Evolutionary conservation across 345 rosid species (phyloP), one percentile per base, ranked within the genome.

Genomic region (Corymbia maculata): DNA sequence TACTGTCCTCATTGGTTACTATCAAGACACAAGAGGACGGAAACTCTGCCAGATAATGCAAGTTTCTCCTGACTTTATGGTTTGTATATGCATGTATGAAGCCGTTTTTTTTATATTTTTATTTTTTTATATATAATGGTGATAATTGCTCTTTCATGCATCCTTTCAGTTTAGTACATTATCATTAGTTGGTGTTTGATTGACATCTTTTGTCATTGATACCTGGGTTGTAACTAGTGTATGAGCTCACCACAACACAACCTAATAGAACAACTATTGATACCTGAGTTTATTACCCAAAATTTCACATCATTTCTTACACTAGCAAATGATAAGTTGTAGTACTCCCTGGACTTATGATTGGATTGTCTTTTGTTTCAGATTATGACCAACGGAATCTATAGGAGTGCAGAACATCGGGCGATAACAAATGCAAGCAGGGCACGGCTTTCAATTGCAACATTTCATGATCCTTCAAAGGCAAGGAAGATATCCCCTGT

Each of bases 381-480:
- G 98, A 93, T 96, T 85, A 94, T 97, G 85, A 96, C 95, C 12
- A 96, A 97, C 84, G 99, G 99, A 44, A 89, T 90, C 50, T 97
- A 95, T 88, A 92, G 88, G 88, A 96, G 97, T 90, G 93, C 95
- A 87, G 92, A 88, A 85, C 99, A 97, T 90, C 92, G 95, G 87
- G 97, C 97, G 8, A 59, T 95, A 75, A 96, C 99, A 51, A 97
- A 97, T 86, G 91, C 92, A 26, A 91, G 87, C 84, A 90, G 87
- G 87, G 92, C 96, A 1, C 92, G 98, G 17, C 94, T 97, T 86
- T 97, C 99, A 17, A 92, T 97, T 8, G 97, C 98, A 1, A 92
- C 96, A 51, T 97, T 97, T 91, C 99, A 97, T 87, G 99, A 96
- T 89, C 99, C 99, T 14, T 92, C 95, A 45, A 95, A 95, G 95